Evolutionary conservation across 1,284 basidiomycete species (phyloP).

Genomic region (Cutaneotrichosporon dermatis): DNA sequence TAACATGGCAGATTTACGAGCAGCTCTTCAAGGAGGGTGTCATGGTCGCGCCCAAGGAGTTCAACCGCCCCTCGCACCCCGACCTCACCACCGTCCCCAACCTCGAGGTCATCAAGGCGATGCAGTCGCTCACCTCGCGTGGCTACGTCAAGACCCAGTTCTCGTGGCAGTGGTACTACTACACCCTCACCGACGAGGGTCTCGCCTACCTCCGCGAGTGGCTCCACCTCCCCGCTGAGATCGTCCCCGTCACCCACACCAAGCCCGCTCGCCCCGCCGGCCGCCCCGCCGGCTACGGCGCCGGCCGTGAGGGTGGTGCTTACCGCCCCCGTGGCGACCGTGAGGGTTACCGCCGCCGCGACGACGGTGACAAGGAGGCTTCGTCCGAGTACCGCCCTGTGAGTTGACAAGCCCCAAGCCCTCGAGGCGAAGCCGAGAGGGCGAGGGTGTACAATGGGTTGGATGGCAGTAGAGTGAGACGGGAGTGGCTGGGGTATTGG

Average conservation of each 20-base stretch:
- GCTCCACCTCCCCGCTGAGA: constrained; percentile 87
- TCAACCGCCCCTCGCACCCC: constrained; percentile 93
- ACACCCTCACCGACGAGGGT: constrained; percentile 88
- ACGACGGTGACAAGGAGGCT: constrained; percentile 60
- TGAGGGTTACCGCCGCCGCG: constrained; percentile 66
- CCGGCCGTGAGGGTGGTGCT: constrained; percentile 54
- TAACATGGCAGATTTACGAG: constrained; percentile 68
- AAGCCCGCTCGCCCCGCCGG: constrained; percentile 71
- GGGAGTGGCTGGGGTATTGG: too few species aligned
- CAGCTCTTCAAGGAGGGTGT: constrained; percentile 99
- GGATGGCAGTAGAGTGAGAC: background rate
- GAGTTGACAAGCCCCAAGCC: background rate
- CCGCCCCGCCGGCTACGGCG: constrained; percentile 60
- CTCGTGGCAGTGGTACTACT: constrained; percentile 95
- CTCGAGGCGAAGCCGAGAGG: background rate
- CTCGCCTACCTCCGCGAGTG: constrained; percentile 91
- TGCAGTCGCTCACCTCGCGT: constrained; percentile 94
- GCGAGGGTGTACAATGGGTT: background rate
- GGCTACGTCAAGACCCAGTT: constrained; percentile 97
- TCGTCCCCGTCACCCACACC: constrained; percentile 93
- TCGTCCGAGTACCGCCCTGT: constrained; percentile 72
- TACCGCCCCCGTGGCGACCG: constrained; percentile 79
- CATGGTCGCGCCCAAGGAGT: constrained; percentile 98
- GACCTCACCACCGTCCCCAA: constrained; percentile 90
- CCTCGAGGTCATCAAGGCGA: constrained; percentile 98